Evolutionary conservation across 75 land plant species (phyloP), one percentile per base, ranked within the genome.

Genomic region (Cunninghamia lanceolata): DNA sequence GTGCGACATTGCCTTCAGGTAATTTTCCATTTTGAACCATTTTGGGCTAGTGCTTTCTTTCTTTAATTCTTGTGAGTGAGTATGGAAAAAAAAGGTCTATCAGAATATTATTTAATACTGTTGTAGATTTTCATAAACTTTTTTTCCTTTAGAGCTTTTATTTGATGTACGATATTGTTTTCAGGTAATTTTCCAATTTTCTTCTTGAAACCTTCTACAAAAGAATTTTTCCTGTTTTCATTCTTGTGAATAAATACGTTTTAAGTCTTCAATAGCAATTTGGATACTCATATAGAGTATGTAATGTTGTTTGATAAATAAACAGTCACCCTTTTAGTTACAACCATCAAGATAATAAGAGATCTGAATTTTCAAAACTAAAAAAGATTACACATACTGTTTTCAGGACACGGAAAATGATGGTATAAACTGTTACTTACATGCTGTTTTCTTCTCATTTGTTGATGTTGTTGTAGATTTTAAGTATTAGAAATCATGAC

Each of bases 1-100:
- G 91, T 94, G 16, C 91, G 92, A 84, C 88, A 96, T 80, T 98
- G 99, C 89, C 92, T 98, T 79, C 99, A 97, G 99, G 98, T 94
- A 82, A 59, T 66, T 87, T 84, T 59, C 34, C 40, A 28, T 43
- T 39, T 82, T 82, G 43, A 43, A 82, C n/a, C 56, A 35, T 28
- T 73, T 34, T 73, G 75, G 36, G 35, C 32, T 73, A 30, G 36
- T 32, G 13, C 14, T 32, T 73, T 34, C 75, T 11, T 34, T 34
- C 36, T 73, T 32, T 73, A 34, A 73, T 30, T 73, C 38, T 73
- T 32, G 36, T 73, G 16, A 73, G 75, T 73, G 36, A 34, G 1
- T 70, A 32, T n/a, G n/a, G 70, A 16, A 28, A 28, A n/a, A 66
- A 30, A 70, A 0, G 63, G 30, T 2, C 4, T n/a, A 70, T 70